These are phyloP conservation scores for Sodiomyces alkalinus DNA, from an alignment of 2,329 filamentous ascomycete genomes.

Conservation along the genomic window DNA sequence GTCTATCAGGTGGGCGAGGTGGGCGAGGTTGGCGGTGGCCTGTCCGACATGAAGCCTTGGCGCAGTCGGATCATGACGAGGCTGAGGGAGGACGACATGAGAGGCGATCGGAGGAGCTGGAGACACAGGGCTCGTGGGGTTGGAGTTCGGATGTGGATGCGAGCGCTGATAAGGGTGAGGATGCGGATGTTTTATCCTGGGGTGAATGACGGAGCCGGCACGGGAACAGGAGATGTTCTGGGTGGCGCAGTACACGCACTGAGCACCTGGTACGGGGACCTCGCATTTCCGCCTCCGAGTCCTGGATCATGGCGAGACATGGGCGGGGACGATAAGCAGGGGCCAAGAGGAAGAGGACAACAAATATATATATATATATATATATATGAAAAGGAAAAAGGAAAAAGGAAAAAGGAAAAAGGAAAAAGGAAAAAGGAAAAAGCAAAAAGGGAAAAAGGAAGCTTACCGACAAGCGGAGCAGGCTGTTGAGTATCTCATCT, in stretches of 20 bases:
- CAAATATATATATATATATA: too few species aligned
- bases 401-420: too few species aligned
- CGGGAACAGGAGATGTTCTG: slow-evolving; percentile 8
- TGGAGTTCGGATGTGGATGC: too few species aligned
- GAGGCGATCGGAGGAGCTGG: slow-evolving; percentile 4
- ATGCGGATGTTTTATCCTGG: too few species aligned
- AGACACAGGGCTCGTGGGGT: neutral
- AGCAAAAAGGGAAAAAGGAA: neutral
- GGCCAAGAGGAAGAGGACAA: neutral
- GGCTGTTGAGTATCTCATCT: slow-evolving; percentile 9
- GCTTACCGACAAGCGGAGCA: slow-evolving; percentile 10
- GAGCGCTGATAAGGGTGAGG: too few species aligned
- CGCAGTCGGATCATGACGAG: neutral
- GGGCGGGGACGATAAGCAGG: neutral
- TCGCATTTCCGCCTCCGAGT: slow-evolving; percentile 8
- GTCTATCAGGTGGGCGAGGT: too few species aligned
- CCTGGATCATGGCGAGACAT: slow-evolving; percentile 1
- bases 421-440: neutral
- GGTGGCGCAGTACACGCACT: slow-evolving; percentile 7
- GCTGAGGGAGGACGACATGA: too few species aligned
- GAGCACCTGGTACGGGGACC: slow-evolving; percentile 6
- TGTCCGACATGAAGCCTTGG: too few species aligned
- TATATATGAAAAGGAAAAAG: too few species aligned
- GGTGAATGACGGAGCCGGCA: slow-evolving; percentile 8
- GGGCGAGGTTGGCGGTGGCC: too few species aligned